phyloP scores from a whole-genome alignment of 768 basidiomycete species.

The Panaeolus cyanescens region DNA sequence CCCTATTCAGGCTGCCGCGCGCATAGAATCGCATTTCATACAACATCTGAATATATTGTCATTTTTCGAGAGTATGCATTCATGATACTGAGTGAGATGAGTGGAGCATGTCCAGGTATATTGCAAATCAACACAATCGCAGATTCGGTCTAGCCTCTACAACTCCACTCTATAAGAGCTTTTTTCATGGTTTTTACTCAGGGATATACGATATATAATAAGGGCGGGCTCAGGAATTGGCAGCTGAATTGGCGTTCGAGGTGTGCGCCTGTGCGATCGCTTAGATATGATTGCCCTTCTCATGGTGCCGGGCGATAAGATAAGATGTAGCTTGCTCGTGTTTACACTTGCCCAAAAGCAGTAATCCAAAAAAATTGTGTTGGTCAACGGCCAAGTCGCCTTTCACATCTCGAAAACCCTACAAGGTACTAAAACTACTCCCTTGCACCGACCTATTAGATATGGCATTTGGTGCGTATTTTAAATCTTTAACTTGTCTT shows the following conservation, averaged over 20 bases:
- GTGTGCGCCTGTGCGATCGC: neutral
- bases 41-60: neutral
- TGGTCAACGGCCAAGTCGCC: slow-evolving; percentile 9
- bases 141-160: no score
- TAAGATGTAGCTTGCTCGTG: slow-evolving; percentile 14
- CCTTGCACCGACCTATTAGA: slow-evolving; percentile 10
- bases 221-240: neutral
- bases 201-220: no score
- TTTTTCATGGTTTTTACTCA: no score
- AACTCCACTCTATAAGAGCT: no score
- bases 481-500: neutral
- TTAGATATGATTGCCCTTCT: neutral
- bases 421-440: slow-evolving; percentile 8
- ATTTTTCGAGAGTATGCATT: no score
- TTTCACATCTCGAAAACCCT: slow-evolving; percentile 6
- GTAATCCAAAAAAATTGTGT: slow-evolving; percentile 20
- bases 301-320: slow-evolving; percentile 9
- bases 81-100: no score
- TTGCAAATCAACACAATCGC: no score
- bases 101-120: no score
- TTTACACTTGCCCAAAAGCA: slow-evolving; percentile 12
- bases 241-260: neutral
- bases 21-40: neutral
- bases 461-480: slow-evolving; percentile 35
- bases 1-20: no score